Base-by-base conservation (phyloP, 1,284 basidiomycete genomes). In the Puccinia polysora region DNA sequence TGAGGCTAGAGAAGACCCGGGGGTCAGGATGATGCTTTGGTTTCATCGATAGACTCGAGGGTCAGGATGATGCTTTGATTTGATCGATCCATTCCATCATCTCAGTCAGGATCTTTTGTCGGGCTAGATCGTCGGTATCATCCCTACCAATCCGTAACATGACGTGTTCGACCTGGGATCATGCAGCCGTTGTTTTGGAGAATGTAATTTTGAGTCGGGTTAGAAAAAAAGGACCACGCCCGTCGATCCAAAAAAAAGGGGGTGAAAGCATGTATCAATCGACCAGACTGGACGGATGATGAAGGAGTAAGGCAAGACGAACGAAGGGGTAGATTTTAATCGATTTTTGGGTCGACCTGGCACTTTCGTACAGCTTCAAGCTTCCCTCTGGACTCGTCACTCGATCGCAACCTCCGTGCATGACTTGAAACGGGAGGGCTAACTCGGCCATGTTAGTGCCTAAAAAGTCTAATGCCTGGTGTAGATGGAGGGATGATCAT, bases 21-120 rank as follows among this genome's bases (percentile, higher is more conserved):
- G n/a, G n/a, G n/a, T n/a, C n/a, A n/a, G n/a, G n/a, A n/a, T n/a
- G n/a, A n/a, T n/a, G n/a, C 40, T 18, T 43, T 43, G 40, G 40
- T 43, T 43, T 43, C n/a, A n/a, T n/a, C n/a, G n/a, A n/a, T n/a
- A n/a, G n/a, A n/a, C n/a, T n/a, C n/a, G n/a, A n/a, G n/a, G n/a
- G n/a, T n/a, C n/a, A n/a, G n/a, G 40, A 7, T 43, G 40, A 15
- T 25, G 43, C 4, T 32, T 28, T 47, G 25, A 62, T 47, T 34
- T 62, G 23, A 4, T 74, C 72, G 18, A 77, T 68, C 77, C 77
- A 78, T 12, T 73, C 73, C 18, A 76, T 34, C 75, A 78, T 76
- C 28, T 76, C 76, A 18, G 53, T 65, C 15, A 78, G 45, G 0
- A 78, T 76, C 15, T 34, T 47, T 68, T 77, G 76, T 0, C 78